Evolutionary conservation across 2,329 filamentous ascomycete genomes (phyloP), one percentile per base, ranked within the genome.

Genomic region (Emergomyces africanus): DNA sequence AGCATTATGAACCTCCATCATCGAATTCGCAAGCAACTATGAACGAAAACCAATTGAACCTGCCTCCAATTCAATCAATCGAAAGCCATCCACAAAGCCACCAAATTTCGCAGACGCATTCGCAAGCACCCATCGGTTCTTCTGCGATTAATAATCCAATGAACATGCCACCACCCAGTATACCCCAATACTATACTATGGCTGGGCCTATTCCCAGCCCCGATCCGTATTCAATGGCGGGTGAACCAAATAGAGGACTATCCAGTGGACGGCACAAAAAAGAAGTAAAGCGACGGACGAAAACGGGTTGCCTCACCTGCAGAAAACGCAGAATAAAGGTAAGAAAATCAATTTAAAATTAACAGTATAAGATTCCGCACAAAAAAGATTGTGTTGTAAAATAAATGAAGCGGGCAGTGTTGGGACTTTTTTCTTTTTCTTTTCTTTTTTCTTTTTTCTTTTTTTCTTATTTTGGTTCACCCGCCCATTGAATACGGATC

Each of bases 241-340:
- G 76, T 56, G 72, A 77, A 58, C 71, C 74, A n/a, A 76, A 73
- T 68, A 77, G 80, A 65, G 78, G 83, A 62, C 78, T 85, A 71
- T 81, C 81, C 25, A 81, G 83, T 61, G 82, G 81, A 54, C 78
- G 84, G 66, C 83, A 87, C 70, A 78, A 79, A 72, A 85, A 87
- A 74, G 85, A 89, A 74, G 87, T 89, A 71, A 89, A 89, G 76
- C 79, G 86, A 65, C 79, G 86, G 69, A 89, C 86, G 60, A 88
- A 88, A 74, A 88, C 84, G 1, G 84, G 84, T n/a, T 89, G 86
- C 72, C 70, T 84, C 66, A 84, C 81, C 25, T 84, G 81, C 73
- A 76, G 81, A 67, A 83, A 83, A 71, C 78, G 86, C 66, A 78
- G 86, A 75, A 89, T 89, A 72, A 89, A 89, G 84, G 86, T 88